A percentile compares a stretch with the other conserved stretches of the same genome.
These are phyloP conservation scores for Tulasnella sp. DNA, from an alignment of 768 basidiomycete species.

Conservation along the genomic window DNA sequence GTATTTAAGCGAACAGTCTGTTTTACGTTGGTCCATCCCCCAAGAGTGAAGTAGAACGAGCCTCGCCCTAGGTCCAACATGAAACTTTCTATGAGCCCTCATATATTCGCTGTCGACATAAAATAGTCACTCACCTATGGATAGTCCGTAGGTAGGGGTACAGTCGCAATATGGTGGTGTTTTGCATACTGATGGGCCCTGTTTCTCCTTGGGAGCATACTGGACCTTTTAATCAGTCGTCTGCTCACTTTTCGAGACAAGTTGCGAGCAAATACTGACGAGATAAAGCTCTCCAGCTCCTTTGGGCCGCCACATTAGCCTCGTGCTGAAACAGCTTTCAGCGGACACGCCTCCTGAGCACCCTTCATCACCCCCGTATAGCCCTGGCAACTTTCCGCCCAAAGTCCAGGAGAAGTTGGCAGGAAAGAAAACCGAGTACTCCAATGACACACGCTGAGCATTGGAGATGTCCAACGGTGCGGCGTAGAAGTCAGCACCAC, in stretches of 20 bases:
- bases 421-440: conserved; percentile 71
- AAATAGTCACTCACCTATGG: conserved; percentile 36
- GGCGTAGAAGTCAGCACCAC: conserved; percentile 64
- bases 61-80: conserved; percentile 34
- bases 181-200: conserved; percentile 46
- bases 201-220: conserved; percentile 69
- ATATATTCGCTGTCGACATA: not conserved
- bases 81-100: not conserved
- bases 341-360: conserved; percentile 73
- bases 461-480: conserved; percentile 27
- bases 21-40: conserved; percentile 58
- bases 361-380: conserved; percentile 40
- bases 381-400: conserved; percentile 76
- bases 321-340: conserved; percentile 64
- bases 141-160: conserved; percentile 55
- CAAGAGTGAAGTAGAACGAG: conserved; percentile 48
- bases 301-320: conserved; percentile 54
- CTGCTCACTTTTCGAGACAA: not conserved
- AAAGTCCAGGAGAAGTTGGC: conserved; percentile 61
- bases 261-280: conserved; percentile 37
- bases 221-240: conserved; percentile 22
- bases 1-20: conserved; percentile 66
- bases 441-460: conserved; percentile 45
- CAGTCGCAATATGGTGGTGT: conserved; percentile 51
- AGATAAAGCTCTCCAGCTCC: conserved; percentile 65